Evolutionary conservation across 1,284 basidiomycete species (phyloP), one percentile per base, ranked within the genome.

Genomic region (Moniliophthora roreri): DNA sequence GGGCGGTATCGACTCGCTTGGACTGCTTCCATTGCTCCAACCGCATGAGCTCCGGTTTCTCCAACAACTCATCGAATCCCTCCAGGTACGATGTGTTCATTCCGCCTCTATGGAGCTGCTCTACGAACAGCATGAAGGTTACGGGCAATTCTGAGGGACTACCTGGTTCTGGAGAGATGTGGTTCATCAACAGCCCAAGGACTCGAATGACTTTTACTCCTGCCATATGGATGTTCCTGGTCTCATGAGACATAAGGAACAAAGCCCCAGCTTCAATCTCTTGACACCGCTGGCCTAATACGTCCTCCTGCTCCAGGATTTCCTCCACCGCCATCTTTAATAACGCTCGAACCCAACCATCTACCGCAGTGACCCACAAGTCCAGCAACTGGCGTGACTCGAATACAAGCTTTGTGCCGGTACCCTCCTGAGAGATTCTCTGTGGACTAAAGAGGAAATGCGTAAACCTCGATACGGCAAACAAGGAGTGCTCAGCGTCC

Each of bases 371-470:
- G 18, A 82, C 73, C 93, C 95, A 97, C 3, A 95, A 73, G 38
- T 77, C 75, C 24, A 93, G 73, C 1, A 95, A 68, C 32, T 79
- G 76, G 4, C 75, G 62, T 23, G 81, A 85, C 60, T 91, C 90
- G 28, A 91, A 73, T 44, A 88, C 73, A 15, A 89, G 69, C 64
- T 77, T 73, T 65, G 82, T 66, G 52, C 86, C 81, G 36, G 82
- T 79, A 11, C 84, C 79, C 60, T 93, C 91, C 54, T 82, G 79
- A 15, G 85, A 73, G 28, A 93, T 80, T 35, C 81, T 77, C 24
- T 77, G 74, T 5, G 91, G 84, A 50, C 86, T 84, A 65, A 95
- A 95, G 36, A 97, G 69, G 67, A 91, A 92, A 36, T 80, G 73
- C 20, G 87, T 85, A 65, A 89, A 91, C 41, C 83, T 80, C 16